Percentiles rank a stretch among this genome's conserved stretches.
Conservation (phyloP, 768 basidiomycete species). For the Termitomyces bulborhizus region DNA sequence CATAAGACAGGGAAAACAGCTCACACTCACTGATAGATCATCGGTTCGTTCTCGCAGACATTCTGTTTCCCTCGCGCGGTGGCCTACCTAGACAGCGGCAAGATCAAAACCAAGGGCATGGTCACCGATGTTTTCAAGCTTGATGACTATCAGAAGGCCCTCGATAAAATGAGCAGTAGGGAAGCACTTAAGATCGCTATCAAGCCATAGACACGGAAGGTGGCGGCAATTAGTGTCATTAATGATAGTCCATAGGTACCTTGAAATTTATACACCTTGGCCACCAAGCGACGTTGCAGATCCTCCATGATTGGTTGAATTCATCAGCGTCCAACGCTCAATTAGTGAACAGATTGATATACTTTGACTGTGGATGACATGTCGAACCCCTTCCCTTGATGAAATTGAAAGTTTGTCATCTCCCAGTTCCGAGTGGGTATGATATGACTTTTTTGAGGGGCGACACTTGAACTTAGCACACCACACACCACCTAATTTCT, state of each 20-base stretch:
- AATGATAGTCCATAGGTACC: not conserved
- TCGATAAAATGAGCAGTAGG: constrained; percentile 68
- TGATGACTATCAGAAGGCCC: constrained; percentile 62
- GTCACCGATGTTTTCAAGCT: constrained; percentile 58
- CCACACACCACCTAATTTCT: too few relatives aligned
- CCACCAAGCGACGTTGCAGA: too few relatives aligned
- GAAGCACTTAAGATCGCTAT: constrained; percentile 51
- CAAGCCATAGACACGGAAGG: constrained; percentile 41
- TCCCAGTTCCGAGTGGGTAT: too few relatives aligned
- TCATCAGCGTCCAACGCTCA: too few relatives aligned
- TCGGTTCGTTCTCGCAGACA: constrained; percentile 87
- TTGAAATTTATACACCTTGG: not conserved
- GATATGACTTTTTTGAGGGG: too few relatives aligned
- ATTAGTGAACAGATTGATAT: too few relatives aligned
- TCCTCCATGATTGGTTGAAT: too few relatives aligned
- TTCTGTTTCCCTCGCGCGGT: constrained; percentile 90
- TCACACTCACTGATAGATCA: constrained; percentile 45
- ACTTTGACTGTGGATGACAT: too few relatives aligned
- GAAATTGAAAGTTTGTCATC: too few relatives aligned
- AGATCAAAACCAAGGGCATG: constrained; percentile 78
- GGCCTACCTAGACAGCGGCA: constrained; percentile 82
- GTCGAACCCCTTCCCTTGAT: too few relatives aligned
- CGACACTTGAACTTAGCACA: too few relatives aligned
- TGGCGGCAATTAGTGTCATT: not conserved
- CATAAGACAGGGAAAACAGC: not conserved